These are phyloP conservation scores for Aspergillus diversus DNA, from an alignment of 495 filamentous ascomycete species.

Conservation along the genomic window DNA sequence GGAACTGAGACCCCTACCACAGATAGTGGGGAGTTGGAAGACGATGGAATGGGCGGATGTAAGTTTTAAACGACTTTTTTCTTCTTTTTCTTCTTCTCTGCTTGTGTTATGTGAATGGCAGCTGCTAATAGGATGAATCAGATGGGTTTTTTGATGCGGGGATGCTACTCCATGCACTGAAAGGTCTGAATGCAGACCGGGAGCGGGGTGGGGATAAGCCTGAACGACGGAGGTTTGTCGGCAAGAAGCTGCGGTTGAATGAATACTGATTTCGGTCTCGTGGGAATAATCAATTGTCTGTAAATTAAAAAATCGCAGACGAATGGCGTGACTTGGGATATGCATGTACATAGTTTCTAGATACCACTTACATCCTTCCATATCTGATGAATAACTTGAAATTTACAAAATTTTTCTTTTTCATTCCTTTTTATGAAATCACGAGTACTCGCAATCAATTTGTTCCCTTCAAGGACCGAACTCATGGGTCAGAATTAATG, in stretches of 20 bases:
- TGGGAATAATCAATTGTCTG: not conserved
- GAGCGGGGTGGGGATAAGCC: slow-evolving; percentile 49
- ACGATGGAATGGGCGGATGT: slow-evolving; percentile 93
- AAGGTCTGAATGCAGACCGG: slow-evolving; percentile 59
- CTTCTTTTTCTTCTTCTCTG: slow-evolving; percentile 16
- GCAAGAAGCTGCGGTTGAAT: slow-evolving; percentile 75
- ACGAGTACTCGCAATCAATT: not conserved
- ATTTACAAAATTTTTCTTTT: not conserved
- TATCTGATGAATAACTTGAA: not conserved
- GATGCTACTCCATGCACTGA: slow-evolving; percentile 87
- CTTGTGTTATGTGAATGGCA: slow-evolving; percentile 15
- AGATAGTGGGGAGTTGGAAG: slow-evolving; percentile 70
- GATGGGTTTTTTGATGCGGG: slow-evolving; percentile 97
- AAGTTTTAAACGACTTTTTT: slow-evolving; percentile 45
- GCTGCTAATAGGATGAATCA: slow-evolving; percentile 42
- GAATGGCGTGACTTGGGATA: not conserved
- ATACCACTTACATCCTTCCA: not conserved
- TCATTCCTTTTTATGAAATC: not conserved
- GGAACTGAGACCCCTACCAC: slow-evolving; percentile 59
- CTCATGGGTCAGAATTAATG: too few species aligned
- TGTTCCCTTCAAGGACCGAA: too few species aligned
- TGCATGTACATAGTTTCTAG: not conserved
- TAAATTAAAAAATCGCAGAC: not conserved
- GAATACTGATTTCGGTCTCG: slow-evolving; percentile 60
- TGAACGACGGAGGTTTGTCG: slow-evolving; percentile 65